Conservation (phyloP, 306 rosid genomes). For the Morella rubra region DNA sequence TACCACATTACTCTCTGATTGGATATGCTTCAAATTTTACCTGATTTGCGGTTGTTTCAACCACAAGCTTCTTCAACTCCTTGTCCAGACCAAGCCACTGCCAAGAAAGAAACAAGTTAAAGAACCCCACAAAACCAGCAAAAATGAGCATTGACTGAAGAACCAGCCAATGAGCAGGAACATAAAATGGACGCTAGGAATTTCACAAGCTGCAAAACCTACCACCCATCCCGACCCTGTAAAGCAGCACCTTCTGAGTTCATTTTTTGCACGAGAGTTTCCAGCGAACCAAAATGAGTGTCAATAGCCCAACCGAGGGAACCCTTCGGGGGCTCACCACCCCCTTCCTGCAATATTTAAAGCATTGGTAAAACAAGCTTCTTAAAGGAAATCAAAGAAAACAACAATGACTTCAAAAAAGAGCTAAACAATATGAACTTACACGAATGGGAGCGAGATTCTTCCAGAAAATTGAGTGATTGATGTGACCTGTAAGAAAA, state of each 20-base stretch:
- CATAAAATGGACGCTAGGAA: constrained; percentile 9
- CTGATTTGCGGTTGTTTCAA: constrained; percentile 95
- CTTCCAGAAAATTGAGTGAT: too few species aligned
- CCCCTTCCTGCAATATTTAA: constrained; percentile 70
- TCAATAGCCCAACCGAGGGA: constrained; percentile 92
- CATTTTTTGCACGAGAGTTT: constrained; percentile 56
- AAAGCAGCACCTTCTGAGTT: constrained; percentile 89
- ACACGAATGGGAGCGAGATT: too few species aligned
- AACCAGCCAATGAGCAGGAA: constrained; percentile 7
- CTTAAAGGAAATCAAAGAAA: neutral
- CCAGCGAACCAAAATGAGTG: constrained; percentile 67
- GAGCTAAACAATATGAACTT: too few species aligned
- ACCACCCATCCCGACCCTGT: constrained; percentile 99
- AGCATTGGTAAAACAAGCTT: constrained; percentile 9
- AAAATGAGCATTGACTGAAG: constrained; percentile 1
- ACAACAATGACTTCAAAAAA: too few species aligned
- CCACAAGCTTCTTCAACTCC: constrained; percentile 85
- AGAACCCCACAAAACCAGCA: constrained; percentile 17
- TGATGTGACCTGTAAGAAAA: too few species aligned
- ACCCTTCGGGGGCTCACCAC: constrained; percentile 81
- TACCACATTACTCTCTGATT: neutral
- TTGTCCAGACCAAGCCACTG: too few species aligned
- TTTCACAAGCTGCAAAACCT: constrained; percentile 39
- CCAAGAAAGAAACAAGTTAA: too few species aligned
- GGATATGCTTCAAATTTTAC: constrained; percentile 37